Conservation (phyloP, 129 eudicot species). For the Oenanthe sinensis region DNA sequence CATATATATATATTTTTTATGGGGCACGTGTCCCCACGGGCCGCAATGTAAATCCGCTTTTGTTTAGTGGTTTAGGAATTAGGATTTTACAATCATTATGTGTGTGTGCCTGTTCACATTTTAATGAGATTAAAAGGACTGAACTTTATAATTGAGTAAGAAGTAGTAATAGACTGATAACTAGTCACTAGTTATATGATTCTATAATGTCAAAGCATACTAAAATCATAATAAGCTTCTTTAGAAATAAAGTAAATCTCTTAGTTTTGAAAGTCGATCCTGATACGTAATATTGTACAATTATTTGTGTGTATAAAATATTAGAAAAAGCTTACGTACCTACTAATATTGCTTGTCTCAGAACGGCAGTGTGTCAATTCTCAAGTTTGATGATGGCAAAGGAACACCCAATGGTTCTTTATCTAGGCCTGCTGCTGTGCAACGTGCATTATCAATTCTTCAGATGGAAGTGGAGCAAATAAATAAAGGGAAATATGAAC, state of each 20-base stretch:
- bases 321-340: neutral
- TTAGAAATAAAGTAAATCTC: neutral
- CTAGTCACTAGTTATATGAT: neutral
- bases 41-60: too few species aligned
- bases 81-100: neutral
- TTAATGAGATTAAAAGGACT: neutral
- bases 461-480: constrained; percentile 99
- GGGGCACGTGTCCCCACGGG: too few species aligned
- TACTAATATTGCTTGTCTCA: constrained; percentile 19
- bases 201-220: neutral
- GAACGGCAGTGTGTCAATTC: constrained; percentile 88
- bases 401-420: constrained; percentile 43
- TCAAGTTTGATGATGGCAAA: constrained; percentile 66
- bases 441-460: constrained; percentile 88
- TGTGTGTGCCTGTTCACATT: neutral
- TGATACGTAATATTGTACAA: neutral
- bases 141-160: neutral
- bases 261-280: neutral
- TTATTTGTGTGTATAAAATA: neutral
- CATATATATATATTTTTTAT: too few species aligned
- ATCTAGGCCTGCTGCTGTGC: constrained; percentile 79
- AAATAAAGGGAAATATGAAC: constrained; percentile 85
- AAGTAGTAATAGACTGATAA: neutral
- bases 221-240: neutral
- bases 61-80: neutral